Conservation (phyloP, 441 rosid species). For the Populus hybrid region DNA sequence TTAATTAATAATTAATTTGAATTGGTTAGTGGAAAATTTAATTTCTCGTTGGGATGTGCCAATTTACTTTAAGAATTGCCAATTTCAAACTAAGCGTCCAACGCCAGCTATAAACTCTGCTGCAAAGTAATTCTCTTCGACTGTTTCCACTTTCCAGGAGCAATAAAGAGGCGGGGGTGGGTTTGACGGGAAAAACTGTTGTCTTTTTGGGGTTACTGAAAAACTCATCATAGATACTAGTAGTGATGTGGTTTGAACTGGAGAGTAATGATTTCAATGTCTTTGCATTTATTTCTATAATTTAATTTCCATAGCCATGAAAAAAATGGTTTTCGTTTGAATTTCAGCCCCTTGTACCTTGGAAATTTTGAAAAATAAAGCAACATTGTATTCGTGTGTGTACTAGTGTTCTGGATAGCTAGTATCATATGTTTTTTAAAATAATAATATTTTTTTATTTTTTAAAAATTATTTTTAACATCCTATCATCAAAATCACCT, state of each 20-base stretch:
- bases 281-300: background rate
- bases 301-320: too few relatives aligned
- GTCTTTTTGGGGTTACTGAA: conserved; percentile 8
- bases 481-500: too few relatives aligned
- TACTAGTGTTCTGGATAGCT: too few relatives aligned
- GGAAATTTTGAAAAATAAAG: background rate
- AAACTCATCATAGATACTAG: conserved; percentile 21
- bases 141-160: conserved; percentile 40
- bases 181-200: background rate
- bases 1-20: too few relatives aligned
- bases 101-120: conserved; percentile 21
- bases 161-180: background rate
- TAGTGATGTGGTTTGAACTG: conserved; percentile 19
- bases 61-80: background rate
- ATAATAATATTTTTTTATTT: too few relatives aligned
- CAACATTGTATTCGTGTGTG: too few relatives aligned
- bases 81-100: background rate
- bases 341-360: too few relatives aligned
- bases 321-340: too few relatives aligned
- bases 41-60: background rate
- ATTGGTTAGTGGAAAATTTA: too few relatives aligned
- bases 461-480: too few relatives aligned
- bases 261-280: background rate
- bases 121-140: conserved; percentile 24
- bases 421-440: too few relatives aligned